These are phyloP conservation scores for Suillus clintonianus DNA, from an alignment of 768 basidiomycete species.

Conservation along the genomic window DNA sequence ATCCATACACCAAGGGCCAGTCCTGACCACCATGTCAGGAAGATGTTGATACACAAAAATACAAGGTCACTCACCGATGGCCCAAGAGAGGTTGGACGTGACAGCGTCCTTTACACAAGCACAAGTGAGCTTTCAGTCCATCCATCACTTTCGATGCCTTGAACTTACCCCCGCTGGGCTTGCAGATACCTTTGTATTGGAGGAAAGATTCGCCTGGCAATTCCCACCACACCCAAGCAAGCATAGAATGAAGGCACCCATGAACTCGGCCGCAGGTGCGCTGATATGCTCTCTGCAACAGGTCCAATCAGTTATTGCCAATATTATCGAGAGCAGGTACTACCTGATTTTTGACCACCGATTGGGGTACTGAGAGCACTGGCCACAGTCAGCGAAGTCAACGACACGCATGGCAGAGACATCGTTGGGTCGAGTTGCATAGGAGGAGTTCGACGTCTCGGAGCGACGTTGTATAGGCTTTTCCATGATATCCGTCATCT, in stretches of 20 bases:
- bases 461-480: constrained; percentile 19
- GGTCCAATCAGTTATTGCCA: neutral
- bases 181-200: constrained; percentile 40
- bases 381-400: constrained; percentile 31
- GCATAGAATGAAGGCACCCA: constrained; percentile 53
- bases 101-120: constrained; percentile 41
- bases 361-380: constrained; percentile 45
- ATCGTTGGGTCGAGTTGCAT: constrained; percentile 7
- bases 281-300: constrained; percentile 39
- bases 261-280: constrained; percentile 58
- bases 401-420: constrained; percentile 5
- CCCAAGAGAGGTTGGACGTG: constrained; percentile 59
- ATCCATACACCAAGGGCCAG: constrained; percentile 68
- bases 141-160: neutral
- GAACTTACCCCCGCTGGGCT: constrained; percentile 50
- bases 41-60: neutral
- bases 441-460: constrained; percentile 18
- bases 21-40: constrained; percentile 24
- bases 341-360: constrained; percentile 52
- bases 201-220: constrained; percentile 52
- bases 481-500: constrained; percentile 23
- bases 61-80: constrained; percentile 32
- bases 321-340: constrained; percentile 9
- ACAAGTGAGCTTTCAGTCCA: neutral
- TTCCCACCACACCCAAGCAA: constrained; percentile 56